Evolutionary conservation across 441 rosid species (phyloP), one percentile per base, ranked within the genome.

Genomic region (Jatropha multifida): DNA sequence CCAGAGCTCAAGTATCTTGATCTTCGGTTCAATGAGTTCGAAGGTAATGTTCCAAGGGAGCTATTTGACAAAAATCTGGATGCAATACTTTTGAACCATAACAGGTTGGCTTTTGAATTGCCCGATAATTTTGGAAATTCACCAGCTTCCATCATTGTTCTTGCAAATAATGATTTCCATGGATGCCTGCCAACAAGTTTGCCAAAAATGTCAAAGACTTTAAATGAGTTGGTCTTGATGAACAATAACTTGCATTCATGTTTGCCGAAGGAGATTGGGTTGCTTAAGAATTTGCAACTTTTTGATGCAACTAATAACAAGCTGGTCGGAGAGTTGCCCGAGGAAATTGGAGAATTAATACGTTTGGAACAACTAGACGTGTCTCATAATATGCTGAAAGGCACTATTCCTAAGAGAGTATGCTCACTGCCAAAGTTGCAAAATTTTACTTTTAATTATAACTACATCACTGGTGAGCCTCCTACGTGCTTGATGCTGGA

Each of bases 11-110:
- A 90, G 75, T 94, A 88, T 77, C 85, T 94, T 74, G 98, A 94
- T 86, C 93, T 93, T 68, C 85, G 99, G 65, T 94, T 85, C 73
- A 94, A 94, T 41, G 99, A 94, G 81, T 94, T 94, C 42, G 99
- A 94, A 85, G 98, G 99, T 10, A 76, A 80, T 7, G 91, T 94
- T 0, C 97, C 98, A 0, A 86, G 73, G 67, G 88, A 84, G 75
- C 88, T 94, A 17, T 94, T 94, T 54, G 91, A 90, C 52, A 91
- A 90, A 81, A 82, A 87, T 65, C 67, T 94, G 41, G 98, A 94
- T 74, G 98, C 99, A 2, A 83, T 94, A 79, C 89, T 94, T 76
- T 85, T 94, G 60, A 94, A 94, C 76, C 80, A 87, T 82, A 94
- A 94, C 76, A 87, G 94, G 56, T 94, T 94, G 83, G 81, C 82